Base-by-base conservation (phyloP, 2,329 filamentous ascomycete genomes). In the Thielaviopsis euricoi region DNA sequence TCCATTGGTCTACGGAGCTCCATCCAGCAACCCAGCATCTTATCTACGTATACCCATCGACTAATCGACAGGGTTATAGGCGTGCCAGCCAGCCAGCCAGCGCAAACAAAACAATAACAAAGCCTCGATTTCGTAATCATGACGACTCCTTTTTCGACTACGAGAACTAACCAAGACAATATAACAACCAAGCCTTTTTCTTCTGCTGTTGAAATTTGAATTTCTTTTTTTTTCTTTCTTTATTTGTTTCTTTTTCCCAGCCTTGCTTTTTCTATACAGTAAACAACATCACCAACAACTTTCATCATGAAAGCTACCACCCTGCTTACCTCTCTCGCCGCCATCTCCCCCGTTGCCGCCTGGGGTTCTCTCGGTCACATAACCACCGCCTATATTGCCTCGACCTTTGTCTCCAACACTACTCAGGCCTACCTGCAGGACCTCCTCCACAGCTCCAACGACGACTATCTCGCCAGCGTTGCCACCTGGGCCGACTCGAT, bases 401-500 rank as follows among this genome's bases (percentile, higher is more conserved):
- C 74, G 63, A 76, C 76, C 65, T 79, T 85, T 64, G 79, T 86
- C 55, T 68, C 76, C 57, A 72, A 77, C 40, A 67, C 73, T 29
- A 85, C 82, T 15, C 71, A 78, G 22, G 61, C 69, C 46, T 79
- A 78, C 66, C 77, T 85, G 65, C 76, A 85, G 65, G 66, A 69
- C 4, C 71, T 85, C 55, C 73, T 86, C 49, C 69, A 73, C 62
- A 79, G 77, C 66, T 66, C 75, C 40, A 76, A 76, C 1, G 68
- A 71, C 58, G 75, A 80, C 64, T 84, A 83, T 65, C 73, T 86
- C 25, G 81, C 81, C 53, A 74, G 74, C 58, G 76, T 85, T 2
- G 82, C 83, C 2, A 80, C 80, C 10, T 86, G 83, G 83, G 82
- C 82, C 29, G 82, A 86, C 69, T 81, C 75, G 46, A 74, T 82